Base-by-base conservation (phyloP, 768 basidiomycete genomes). In the Calocybe cyanea region DNA sequence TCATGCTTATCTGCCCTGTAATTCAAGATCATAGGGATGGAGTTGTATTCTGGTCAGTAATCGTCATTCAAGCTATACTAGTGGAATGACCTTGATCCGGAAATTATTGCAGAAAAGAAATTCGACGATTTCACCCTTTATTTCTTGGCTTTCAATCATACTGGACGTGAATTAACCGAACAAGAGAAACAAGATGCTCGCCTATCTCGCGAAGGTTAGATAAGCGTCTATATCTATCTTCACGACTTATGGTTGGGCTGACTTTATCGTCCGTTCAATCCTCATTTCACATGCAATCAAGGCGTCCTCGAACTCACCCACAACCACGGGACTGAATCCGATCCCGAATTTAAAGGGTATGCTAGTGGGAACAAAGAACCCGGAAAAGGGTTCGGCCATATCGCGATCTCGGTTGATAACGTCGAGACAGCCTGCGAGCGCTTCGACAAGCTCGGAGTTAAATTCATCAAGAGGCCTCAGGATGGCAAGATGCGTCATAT, bases 251-350 rank as follows among this genome's bases (percentile, higher is more conserved):
- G 8, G 31, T 32, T 32, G n/a, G 31, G 31, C 14, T 35, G 5
- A 35, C 7, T 35, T 35, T 14, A 35, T 35, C 17, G 34, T 6
- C 7, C 25, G 25, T 28, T 28, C 25, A 11, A 42, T 17, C 23
- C 41, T 39, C 23, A 19, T 23, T 10, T 19, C 14, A n/a, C 15
- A 19, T 32, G 48, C 20, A 36, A 10, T 19, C 19, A n/a, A 54
- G 86, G 83, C 43, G 66, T 93, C 53, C 78, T 92, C 48, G 90
- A 94, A 63, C 75, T 92, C 39, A 92, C 87, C 1, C 83, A 87
- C 69, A 92, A 93, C 71, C 89, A 92, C 62, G 91, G 93, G 45
- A 90, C 91, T 46, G 95, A 98, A 68, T 70, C 66, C 45, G 86
- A 94, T 61, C 56, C 81, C 41, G 66, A 65, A 51, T 93, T 93